Evolutionary conservation across 139 green algal genomes (phyloP).

Genomic region (Trebouxia sp.): DNA sequence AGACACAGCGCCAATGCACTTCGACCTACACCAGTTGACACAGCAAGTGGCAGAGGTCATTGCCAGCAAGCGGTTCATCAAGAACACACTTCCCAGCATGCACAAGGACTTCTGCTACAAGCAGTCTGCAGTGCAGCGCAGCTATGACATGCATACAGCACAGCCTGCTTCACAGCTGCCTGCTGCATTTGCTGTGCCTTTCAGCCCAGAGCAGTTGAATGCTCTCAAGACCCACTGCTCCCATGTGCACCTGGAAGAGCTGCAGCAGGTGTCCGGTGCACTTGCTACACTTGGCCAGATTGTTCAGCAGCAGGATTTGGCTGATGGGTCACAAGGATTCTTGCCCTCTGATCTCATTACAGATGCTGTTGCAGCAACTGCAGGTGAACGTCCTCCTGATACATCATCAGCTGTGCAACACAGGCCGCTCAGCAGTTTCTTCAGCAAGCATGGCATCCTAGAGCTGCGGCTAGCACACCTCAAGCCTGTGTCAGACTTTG

Average conservation of each 20-base stretch:
- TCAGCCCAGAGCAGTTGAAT: conserved; percentile 4
- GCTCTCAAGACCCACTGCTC: neutral
- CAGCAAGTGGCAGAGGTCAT: neutral
- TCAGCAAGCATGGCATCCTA: neutral
- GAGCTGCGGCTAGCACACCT: conserved; percentile 8
- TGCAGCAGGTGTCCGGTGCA: neutral
- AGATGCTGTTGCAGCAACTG: neutral
- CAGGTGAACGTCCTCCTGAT: neutral
- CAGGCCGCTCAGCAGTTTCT: neutral
- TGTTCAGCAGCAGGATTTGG: neutral
- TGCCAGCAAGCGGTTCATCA: conserved; percentile 20
- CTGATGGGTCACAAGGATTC: neutral
- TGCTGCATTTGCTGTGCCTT: neutral
- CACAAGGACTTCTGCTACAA: conserved; percentile 26
- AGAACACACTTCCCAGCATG: neutral
- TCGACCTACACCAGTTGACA: neutral
- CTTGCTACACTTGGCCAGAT: neutral
- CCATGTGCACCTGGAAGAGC: neutral
- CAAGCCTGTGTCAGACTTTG: neutral
- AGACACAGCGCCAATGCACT: neutral
- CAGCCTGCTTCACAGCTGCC: neutral
- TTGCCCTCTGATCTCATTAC: neutral
- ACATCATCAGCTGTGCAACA: neutral
- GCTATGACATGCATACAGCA: neutral
- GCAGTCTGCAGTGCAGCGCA: neutral